Evolutionary conservation across 345 rosid genomes (phyloP).

Genomic region (Firmiana major): DNA sequence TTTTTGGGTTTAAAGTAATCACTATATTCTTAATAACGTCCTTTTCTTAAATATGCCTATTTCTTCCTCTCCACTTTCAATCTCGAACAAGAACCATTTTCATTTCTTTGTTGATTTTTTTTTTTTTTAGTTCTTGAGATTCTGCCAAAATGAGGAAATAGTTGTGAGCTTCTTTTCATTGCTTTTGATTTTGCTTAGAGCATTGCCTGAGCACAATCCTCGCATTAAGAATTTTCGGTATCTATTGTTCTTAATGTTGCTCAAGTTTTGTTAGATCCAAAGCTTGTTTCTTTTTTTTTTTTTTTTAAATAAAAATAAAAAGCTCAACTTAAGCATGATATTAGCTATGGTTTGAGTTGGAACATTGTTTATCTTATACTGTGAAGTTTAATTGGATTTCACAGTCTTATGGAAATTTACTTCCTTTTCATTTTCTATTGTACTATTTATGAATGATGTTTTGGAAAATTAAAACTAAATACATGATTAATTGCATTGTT

Average conservation of each 20-base stretch:
- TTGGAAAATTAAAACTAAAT: too few relatives aligned
- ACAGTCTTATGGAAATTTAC: background rate
- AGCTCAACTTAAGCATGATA: too few relatives aligned
- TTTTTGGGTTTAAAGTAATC: too few relatives aligned
- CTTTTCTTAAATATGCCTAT: constrained; percentile 37
- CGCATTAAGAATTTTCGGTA: constrained; percentile 80
- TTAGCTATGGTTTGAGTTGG: background rate
- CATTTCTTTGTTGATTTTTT: background rate
- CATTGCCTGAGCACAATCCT: constrained; percentile 33
- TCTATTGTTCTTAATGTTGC: background rate
- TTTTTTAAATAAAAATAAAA: too few relatives aligned
- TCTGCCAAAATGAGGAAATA: constrained; percentile 34
- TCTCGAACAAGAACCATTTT: constrained; percentile 25
- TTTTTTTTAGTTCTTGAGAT: background rate
- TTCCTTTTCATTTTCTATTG: background rate
- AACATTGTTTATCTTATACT: constrained; percentile 3
- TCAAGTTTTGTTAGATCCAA: background rate
- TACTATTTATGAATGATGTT: too few relatives aligned
- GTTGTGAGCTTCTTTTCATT: constrained; percentile 30
- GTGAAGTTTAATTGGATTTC: background rate
- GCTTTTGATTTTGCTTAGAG: constrained; percentile 21
- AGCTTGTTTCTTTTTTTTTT: too few relatives aligned
- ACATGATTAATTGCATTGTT: too few relatives aligned
- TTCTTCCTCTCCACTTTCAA: constrained; percentile 18
- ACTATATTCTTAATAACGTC: constrained; percentile 48